Evolutionary conservation across 73 alveolate species (phyloP).

Genomic region (Stentor coeruleus): DNA sequence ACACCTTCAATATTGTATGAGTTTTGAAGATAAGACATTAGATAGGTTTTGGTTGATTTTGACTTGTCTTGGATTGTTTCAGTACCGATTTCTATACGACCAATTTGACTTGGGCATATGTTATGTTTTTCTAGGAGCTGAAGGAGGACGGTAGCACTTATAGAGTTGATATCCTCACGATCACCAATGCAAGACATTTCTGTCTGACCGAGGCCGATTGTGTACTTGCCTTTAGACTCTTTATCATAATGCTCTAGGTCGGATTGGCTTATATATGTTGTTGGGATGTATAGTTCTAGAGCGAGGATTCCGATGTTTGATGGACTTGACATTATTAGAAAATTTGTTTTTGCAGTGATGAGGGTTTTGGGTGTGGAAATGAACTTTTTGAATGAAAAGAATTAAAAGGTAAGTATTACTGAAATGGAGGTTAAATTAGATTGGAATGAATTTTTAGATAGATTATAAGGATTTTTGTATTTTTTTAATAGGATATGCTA

Average conservation of each 20-base stretch:
- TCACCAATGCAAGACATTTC: conserved; percentile 89
- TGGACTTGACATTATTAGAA: conserved; percentile 32
- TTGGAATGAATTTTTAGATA: too few relatives aligned
- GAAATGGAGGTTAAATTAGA: too few relatives aligned
- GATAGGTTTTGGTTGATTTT: conserved; percentile 91
- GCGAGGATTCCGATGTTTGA: conserved; percentile 84
- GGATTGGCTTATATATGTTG: conserved; percentile 81
- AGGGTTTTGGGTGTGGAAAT: too few relatives aligned
- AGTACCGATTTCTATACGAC: conserved; percentile 99
- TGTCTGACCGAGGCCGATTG: conserved; percentile 93
- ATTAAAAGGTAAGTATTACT: too few relatives aligned
- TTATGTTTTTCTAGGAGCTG: conserved; percentile 77
- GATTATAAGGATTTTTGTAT: too few relatives aligned
- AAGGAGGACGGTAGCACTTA: conserved; percentile 84
- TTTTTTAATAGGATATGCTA: too few relatives aligned
- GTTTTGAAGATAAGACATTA: conserved; percentile 87
- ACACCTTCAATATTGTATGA: conserved; percentile 95
- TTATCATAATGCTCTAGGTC: conserved; percentile 89
- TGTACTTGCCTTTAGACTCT: conserved; percentile 91
- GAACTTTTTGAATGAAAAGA: too few relatives aligned
- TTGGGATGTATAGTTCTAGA: conserved; percentile 92
- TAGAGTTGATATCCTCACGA: conserved; percentile 94
- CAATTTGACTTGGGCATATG: conserved; percentile 74
- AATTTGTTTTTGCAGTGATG: too few relatives aligned
- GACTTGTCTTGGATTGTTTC: conserved; percentile 96